Evolutionary conservation across 106 monocot genomes (phyloP).

Genomic region (Platanthera zijinensis): DNA sequence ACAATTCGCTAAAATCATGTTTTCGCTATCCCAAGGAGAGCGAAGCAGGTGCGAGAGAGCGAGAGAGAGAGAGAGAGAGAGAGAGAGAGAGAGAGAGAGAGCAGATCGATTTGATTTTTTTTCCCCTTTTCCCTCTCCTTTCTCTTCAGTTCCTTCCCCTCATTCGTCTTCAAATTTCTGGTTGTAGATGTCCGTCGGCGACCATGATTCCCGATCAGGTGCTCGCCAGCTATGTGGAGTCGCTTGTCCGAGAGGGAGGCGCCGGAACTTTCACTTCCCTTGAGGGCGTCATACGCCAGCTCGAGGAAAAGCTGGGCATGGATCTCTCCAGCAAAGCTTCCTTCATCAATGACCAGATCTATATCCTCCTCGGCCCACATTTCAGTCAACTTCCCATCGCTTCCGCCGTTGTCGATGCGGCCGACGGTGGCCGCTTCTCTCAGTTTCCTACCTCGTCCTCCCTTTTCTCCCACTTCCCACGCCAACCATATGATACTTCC

Average conservation of each 20-base stretch:
- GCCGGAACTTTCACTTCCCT: background rate
- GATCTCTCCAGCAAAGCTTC: slow-evolving; percentile 9
- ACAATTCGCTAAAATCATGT: background rate
- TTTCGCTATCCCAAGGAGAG: background rate
- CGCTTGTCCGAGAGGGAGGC: slow-evolving; percentile 2
- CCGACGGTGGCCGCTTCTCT: background rate
- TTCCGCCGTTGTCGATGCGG: background rate
- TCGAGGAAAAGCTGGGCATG: slow-evolving; percentile 4
- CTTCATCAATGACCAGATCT: slow-evolving; percentile 3
- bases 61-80: background rate
- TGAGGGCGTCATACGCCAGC: background rate
- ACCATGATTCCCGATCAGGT: slow-evolving; percentile 4
- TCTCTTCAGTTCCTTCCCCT: background rate
- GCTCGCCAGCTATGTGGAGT: background rate
- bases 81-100: background rate
- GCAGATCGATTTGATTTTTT: background rate
- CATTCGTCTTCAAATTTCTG: background rate
- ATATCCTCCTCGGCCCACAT: background rate
- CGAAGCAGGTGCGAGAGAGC: background rate
- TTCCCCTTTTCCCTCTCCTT: background rate
- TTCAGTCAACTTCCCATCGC: background rate
- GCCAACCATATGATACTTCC: background rate
- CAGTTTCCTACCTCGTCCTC: background rate
- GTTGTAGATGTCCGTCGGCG: background rate
- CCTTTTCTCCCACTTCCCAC: background rate